Base-by-base conservation (phyloP, 2,329 filamentous ascomycete genomes). In the Talaromyces funiculosus region DNA sequence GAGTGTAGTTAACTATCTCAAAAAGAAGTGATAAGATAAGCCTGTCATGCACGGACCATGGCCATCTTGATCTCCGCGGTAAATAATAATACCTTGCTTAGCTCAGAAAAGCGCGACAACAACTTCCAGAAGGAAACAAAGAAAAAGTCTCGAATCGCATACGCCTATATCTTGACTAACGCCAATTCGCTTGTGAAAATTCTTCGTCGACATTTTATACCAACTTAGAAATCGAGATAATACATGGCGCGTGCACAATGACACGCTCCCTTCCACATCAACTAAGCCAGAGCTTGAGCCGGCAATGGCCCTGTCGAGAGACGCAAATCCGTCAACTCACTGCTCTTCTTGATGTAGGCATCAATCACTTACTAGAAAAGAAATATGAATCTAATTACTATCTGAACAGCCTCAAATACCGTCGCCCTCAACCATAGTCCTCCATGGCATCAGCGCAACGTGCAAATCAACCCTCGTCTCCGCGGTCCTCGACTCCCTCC, bases 391-490 rank as follows among this genome's bases (percentile, higher is more conserved):
- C 60, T 22, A 62, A 40, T 2, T 4, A n/a, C 8, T 29, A 2
- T 20, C 14, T 8, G 24, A 53, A n/a, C 53, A 78, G 75, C 68
- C 70, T 43, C 38, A 61, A 16, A 64, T 87, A n/a, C 87, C 90
- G 31, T 87, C 85, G 60, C 89, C 89, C 60, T 80, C 85, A 10
- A 89, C 90, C 62, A 73, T 97, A 10, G 86, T 97, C 22, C 75
- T 95, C 53, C 87, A 97, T 73, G 94, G 94, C 55, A 85, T 92
- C 31, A 87, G 92, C 68, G 88, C 91, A 2, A 96, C 92, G 0
- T 93, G 92, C 42, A 97, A 97, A 77, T 90, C 86, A 33, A 84
- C 84, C 53, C 82, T 96, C 55, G 80, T 88, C 3, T 80, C 81
- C 60, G 80, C 82, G 3, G 81, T 91, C 16, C 81, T 95, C 18